Evolutionary conservation across 2,329 filamentous ascomycete species (phyloP).

Genomic region (Hypoxylon sp.): DNA sequence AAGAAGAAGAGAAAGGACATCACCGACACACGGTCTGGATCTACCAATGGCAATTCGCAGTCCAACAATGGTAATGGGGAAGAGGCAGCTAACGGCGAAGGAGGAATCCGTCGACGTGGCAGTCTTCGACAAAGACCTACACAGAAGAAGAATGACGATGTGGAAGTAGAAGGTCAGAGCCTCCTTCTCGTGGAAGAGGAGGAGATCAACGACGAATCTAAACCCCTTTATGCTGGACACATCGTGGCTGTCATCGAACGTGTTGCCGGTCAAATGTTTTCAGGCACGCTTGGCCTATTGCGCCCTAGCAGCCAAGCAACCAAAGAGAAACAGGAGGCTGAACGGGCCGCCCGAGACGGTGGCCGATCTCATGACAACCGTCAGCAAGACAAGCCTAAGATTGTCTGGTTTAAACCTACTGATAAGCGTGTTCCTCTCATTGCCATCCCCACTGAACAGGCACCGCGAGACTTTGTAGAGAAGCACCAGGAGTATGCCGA

Average conservation of each 20-base stretch:
- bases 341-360: conserved; percentile 91
- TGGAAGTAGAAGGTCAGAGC: conserved; percentile 98
- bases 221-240: conserved; percentile 96
- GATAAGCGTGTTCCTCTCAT: conserved; percentile 99
- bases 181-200: conserved; percentile 97
- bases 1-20: conserved; percentile 99
- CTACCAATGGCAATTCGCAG: conserved; percentile 79
- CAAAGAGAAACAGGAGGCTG: conserved; percentile 99
- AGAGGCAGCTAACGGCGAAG: conserved; percentile 75
- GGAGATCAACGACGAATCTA: conserved; percentile 98
- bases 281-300: conserved; percentile 91
- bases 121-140: conserved; percentile 97
- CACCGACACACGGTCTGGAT: conserved; percentile 86
- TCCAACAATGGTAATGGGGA: conserved; percentile 74
- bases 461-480: conserved; percentile 97
- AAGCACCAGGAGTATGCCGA: conserved; percentile 98
- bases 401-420: conserved; percentile 99
- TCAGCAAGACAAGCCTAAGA: conserved; percentile 97
- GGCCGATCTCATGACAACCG: conserved; percentile 83
- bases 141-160: conserved; percentile 99
- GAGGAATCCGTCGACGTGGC: conserved; percentile 90
- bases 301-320: conserved; percentile 98
- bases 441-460: conserved; percentile 97
- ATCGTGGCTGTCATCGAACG: conserved; percentile 98
- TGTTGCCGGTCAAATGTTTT: conserved; percentile 98